A percentile compares a stretch with the other conserved stretches of the same genome.
Evolutionary conservation across 108 stramenopile species (phyloP).

Genomic region (Pinguiococcus pyrenoidosus): DNA sequence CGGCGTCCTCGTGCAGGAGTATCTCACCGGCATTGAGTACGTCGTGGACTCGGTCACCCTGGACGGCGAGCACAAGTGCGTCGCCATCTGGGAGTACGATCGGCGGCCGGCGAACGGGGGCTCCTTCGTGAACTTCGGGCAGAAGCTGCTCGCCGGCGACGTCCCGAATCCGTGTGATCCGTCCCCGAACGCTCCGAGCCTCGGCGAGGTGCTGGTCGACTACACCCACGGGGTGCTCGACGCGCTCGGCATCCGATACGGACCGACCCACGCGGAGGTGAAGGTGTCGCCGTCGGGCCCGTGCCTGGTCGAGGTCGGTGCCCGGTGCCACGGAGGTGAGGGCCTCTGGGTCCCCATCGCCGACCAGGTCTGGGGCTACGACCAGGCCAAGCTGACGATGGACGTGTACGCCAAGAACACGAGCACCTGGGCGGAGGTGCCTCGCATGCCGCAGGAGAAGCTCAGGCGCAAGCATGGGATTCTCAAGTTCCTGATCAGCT

Average conservation of each 20-base stretch:
- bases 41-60: slow-evolving; percentile 78
- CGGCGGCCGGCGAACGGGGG: slow-evolving; percentile 60
- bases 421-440: too few species aligned
- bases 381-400: slow-evolving; percentile 61
- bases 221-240: slow-evolving; percentile 13
- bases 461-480: too few species aligned
- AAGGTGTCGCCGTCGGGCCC: slow-evolving; percentile 41
- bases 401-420: slow-evolving; percentile 65
- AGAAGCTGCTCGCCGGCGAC: slow-evolving; percentile 34
- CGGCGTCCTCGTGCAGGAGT: slow-evolving; percentile 69
- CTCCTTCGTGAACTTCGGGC: slow-evolving; percentile 56
- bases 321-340: slow-evolving; percentile 76
- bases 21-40: slow-evolving; percentile 70
- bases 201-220: slow-evolving; percentile 9
- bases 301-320: slow-evolving; percentile 77
- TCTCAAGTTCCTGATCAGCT: slow-evolving; percentile 2
- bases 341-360: slow-evolving; percentile 70
- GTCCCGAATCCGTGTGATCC: background rate
- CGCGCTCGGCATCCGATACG: slow-evolving; percentile 37
- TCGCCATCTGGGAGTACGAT: slow-evolving; percentile 73
- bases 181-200: too few species aligned
- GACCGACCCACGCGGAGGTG: slow-evolving; percentile 44
- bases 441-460: too few species aligned
- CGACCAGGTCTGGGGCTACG: slow-evolving; percentile 11
- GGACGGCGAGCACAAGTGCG: slow-evolving; percentile 74